These are phyloP conservation scores for Musa schizocarpa DNA, from an alignment of 176 grass and related monocot species.

Conservation along the genomic window DNA sequence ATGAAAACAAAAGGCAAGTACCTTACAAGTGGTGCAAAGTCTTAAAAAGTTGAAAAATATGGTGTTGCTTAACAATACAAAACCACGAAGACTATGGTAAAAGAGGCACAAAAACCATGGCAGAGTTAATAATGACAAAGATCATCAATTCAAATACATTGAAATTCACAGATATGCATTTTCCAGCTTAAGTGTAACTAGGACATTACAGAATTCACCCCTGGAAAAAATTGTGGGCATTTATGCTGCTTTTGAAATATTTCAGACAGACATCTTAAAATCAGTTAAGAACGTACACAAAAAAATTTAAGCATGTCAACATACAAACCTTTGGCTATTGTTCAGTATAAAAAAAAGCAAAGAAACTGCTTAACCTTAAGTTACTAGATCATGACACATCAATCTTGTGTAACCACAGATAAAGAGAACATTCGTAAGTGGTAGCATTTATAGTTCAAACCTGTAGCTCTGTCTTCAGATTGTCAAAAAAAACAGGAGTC, in stretches of 20 bases:
- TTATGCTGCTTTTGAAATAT: background rate
- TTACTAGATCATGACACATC: background rate
- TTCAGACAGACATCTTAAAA: background rate
- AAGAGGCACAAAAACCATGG: background rate
- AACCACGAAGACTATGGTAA: too few species aligned
- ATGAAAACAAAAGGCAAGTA: too few species aligned
- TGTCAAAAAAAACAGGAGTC: conserved; percentile 49
- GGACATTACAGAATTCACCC: too few species aligned
- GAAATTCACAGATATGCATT: background rate
- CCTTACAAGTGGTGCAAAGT: too few species aligned
- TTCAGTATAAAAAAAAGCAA: too few species aligned
- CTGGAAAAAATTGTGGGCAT: too few species aligned
- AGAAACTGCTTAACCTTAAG: background rate
- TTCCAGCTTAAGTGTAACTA: background rate
- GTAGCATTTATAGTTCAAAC: conserved; percentile 19
- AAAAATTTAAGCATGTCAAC: background rate
- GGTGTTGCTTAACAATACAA: too few species aligned
- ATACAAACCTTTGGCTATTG: background rate
- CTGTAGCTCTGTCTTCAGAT: conserved; percentile 55
- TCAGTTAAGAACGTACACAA: background rate
- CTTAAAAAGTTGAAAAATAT: too few species aligned
- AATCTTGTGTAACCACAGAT: conserved; percentile 5
- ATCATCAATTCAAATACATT: background rate
- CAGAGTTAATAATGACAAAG: background rate
- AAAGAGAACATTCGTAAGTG: background rate